Evolutionary conservation across 1,284 basidiomycete genomes (phyloP), one percentile per base, ranked within the genome.

Genomic region (Garcileccinum viscosum): DNA sequence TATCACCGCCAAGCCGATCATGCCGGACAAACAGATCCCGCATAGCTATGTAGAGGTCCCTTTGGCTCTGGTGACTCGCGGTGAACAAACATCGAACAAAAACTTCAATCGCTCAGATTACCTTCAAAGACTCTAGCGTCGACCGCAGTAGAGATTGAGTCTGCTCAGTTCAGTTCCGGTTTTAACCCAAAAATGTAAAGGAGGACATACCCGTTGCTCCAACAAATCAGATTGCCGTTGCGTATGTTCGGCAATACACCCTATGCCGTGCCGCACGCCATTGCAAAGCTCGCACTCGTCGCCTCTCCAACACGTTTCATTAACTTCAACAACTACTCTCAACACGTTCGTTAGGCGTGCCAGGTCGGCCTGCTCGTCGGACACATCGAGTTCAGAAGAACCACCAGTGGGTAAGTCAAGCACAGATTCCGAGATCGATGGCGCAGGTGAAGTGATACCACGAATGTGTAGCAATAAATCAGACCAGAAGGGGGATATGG

Each of bases 21-120:
- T 96, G 92, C 30, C 96, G 90, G 61, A 90, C 84, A 77, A 97
- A 93, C 5, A 97, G 85, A 74, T 96, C 95, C 27, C 93, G 89
- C 78, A 93, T 91, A 11, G 94, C 90, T 56, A 94, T 84, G 79
- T 96, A 97, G 5, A 98, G 84, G 77, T 98, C 96, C 53, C 96
- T 89, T 79, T 98, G 95, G 63, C 83, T 83, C 90, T 95, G 83
- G 53, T 80, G 70, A 40, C 27, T 62, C 40, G 42, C 22, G 40
- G 60, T 78, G n/a, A 77, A 67, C 53, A 65, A 68, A 58, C 17
- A 44, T 30, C 40, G 42, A 44, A 65, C 32, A 24, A 22, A 63
- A 68, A 37, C 0, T 35, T 47, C 1, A 32, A 64, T 44, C 8
- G n/a, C 7, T 37, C 22, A 19, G 64, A 77, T 73, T 69, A 92